These are phyloP conservation scores for Coemansia aciculifera DNA, from an alignment of 192 early-diverging fungal genomes.

Conservation along the genomic window DNA sequence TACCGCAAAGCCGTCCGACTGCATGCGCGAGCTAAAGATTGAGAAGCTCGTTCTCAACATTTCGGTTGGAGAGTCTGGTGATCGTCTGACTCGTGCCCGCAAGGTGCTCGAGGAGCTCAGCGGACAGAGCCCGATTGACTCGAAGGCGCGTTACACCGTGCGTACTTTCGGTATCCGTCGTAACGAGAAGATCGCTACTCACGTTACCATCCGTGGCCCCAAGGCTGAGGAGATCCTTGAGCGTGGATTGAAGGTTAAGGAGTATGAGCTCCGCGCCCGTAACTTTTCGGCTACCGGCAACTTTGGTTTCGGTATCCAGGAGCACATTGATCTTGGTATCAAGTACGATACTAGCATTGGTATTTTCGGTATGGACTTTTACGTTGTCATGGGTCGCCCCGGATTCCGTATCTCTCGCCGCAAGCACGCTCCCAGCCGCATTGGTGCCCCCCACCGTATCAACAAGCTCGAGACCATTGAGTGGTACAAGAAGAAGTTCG, in stretches of 20 bases:
- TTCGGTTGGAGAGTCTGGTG: constrained; percentile 98
- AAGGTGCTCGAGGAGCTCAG: constrained; percentile 99
- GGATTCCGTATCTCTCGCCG: constrained; percentile 94
- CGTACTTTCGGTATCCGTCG: constrained; percentile 99
- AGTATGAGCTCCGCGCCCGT: constrained; percentile 92
- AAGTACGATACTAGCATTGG: constrained; percentile 99
- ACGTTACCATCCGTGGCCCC: constrained; percentile 96
- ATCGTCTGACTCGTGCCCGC: constrained; percentile 98
- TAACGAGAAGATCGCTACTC: constrained; percentile 99
- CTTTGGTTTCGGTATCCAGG: constrained; percentile 99
- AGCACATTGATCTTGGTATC: constrained; percentile 99
- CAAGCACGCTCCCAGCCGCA: constrained; percentile 78
- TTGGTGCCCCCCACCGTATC: constrained; percentile 91
- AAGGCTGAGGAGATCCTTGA: constrained; percentile 98
- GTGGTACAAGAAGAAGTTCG: constrained; percentile 99
- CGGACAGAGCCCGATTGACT: constrained; percentile 98
- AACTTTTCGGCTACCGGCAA: constrained; percentile 99
- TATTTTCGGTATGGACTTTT: constrained; percentile 99
- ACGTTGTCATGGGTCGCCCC: constrained; percentile 97
- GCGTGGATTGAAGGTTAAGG: constrained; percentile 99
- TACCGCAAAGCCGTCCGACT: constrained; percentile 79
- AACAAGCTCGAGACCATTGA: constrained; percentile 93
- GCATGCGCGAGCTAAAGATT: constrained; percentile 95
- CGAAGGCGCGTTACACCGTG: constrained; percentile 99
- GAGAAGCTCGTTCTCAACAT: constrained; percentile 99